phyloP scores from a whole-genome alignment of 345 rosid genomes.

The Sisymbrium irio region DNA sequence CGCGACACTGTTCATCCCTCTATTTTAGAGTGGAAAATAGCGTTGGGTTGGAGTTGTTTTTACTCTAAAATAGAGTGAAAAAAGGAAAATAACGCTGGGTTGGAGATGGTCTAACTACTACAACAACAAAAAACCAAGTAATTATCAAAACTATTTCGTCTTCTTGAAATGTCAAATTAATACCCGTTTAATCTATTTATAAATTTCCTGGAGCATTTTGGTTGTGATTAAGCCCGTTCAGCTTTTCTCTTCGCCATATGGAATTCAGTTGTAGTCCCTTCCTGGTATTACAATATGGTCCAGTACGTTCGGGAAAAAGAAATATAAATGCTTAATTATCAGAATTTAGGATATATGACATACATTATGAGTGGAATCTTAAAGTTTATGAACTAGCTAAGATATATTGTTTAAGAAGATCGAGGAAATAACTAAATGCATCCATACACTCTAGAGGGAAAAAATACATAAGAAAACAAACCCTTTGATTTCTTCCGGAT shows the following conservation, averaged over 20 bases:
- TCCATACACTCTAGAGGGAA: background rate
- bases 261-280: background rate
- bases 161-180: background rate
- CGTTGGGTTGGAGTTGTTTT: no score
- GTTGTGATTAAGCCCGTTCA: background rate
- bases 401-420: background rate
- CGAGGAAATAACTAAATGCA: background rate
- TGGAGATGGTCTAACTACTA: no score
- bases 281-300: background rate
- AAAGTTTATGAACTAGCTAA: background rate
- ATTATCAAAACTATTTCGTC: constrained; percentile 5
- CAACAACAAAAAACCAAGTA: background rate
- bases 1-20: no score
- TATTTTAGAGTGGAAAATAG: no score
- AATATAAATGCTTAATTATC: background rate
- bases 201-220: background rate
- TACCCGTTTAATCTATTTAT: background rate
- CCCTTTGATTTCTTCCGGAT: background rate
- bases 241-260: background rate
- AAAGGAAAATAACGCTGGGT: no score
- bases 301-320: background rate
- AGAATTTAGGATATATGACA: background rate
- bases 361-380: background rate
- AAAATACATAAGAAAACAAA: background rate
- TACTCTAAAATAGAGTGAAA: no score